phyloP scores from a whole-genome alignment of 345 rosid genomes.

The Populus davidiana region DNA sequence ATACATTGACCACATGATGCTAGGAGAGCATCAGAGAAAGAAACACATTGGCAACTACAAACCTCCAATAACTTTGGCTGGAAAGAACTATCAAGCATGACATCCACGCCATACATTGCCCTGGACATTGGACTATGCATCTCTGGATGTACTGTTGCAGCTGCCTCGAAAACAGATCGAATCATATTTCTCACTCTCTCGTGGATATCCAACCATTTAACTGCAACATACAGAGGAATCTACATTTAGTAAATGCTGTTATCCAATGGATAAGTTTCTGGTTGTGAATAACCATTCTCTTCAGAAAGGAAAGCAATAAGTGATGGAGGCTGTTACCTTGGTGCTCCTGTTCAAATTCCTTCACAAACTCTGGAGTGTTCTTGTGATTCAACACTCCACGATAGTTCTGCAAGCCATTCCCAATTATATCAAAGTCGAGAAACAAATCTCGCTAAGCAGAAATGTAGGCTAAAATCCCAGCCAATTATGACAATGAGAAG shows the following conservation, averaged over 20 bases:
- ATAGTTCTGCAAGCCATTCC: constrained; percentile 62
- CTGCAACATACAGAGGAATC: constrained; percentile 35
- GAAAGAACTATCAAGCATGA: constrained; percentile 77
- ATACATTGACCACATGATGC: neutral
- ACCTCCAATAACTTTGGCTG: constrained; percentile 92
- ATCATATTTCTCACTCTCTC: constrained; percentile 56
- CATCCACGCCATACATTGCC: constrained; percentile 89
- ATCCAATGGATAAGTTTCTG: neutral
- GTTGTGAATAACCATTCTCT: neutral
- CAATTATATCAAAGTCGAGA: neutral
- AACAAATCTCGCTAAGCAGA: neutral
- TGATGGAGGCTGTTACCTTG: constrained; percentile 42
- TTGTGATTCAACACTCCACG: constrained; percentile 74
- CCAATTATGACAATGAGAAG: too few relatives aligned
- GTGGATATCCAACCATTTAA: constrained; percentile 80
- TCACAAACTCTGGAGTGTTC: constrained; percentile 74
- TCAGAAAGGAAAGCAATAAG: constrained; percentile 1
- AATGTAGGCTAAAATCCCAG: too few relatives aligned
- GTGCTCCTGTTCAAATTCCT: constrained; percentile 80
- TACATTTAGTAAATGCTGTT: neutral
- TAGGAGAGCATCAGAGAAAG: neutral
- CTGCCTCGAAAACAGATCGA: constrained; percentile 74
- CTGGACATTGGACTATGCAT: constrained; percentile 77
- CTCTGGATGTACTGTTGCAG: constrained; percentile 76
- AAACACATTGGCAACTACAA: constrained; percentile 24